Evolutionary conservation across 192 early-diverging fungal genomes (phyloP), one percentile per base, ranked within the genome.

Genomic region (Podila epigama): DNA sequence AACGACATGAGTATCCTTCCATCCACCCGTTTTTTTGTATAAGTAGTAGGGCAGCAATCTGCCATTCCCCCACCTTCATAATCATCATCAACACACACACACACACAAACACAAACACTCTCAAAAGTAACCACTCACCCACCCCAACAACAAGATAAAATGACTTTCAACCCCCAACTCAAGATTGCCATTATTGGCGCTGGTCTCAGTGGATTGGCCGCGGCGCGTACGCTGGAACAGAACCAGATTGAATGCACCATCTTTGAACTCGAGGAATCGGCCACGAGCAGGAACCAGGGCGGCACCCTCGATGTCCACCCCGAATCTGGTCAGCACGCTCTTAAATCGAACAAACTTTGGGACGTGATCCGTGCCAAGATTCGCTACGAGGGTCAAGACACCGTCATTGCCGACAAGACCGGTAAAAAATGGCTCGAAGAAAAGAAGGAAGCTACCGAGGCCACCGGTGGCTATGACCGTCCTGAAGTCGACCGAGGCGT

Each of bases 401-500:
- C 63, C 51, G 6, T n/a, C 4, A 81, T 87, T 31, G 35, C 58
- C 2, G 70, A 80, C 68, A 66, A 80, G 55, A 58, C 68, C 31
- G 79, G 60, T 25, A 58, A 65, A 22, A 28, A 78, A 16, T 61
- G 54, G 20, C 59, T 59, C 6, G 62, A 63, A 28, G 70, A 86
- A 13, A 67, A 36, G 11, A 51, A 58, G n/a, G 20, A 18, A 15
- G 61, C 34, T 18, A 28, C 16, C 25, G 33, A 8, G 22, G 41
- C 57, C 3, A 71, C 64, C 3, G 57, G 48, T 13, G 50, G 31
- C 53, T 35, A 39, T 18, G 51, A 40, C 4, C 54, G 81, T 4
- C 85, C 85, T 4, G 87, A 88, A 63, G 82, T 86, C 25, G 85
- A 87, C 63, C 77, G 87, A 2, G 61, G 33, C 13, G 56, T 83